These are phyloP conservation scores for Stagonosporopsis tanaceti DNA, from an alignment of 2,329 filamentous ascomycete genomes.

Conservation along the genomic window DNA sequence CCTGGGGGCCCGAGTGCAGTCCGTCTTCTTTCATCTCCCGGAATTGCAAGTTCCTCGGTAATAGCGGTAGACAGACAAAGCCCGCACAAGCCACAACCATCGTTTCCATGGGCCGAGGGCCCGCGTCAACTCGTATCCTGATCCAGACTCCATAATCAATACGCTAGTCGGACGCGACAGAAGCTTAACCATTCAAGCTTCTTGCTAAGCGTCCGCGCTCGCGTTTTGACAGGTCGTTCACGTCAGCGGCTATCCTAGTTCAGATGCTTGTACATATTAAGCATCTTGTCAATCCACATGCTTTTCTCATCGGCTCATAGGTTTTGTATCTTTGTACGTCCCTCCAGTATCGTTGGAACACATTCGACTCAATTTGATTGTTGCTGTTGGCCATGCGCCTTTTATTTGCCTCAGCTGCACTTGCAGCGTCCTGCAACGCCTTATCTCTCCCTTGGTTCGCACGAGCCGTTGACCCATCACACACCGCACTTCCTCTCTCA, in stretches of 20 bases:
- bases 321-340: background rate
- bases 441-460: constrained; percentile 8
- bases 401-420: constrained; percentile 2
- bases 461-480: background rate
- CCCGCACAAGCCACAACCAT: background rate
- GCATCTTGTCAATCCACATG: background rate
- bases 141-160: background rate
- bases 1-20: too few relatives aligned
- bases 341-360: background rate
- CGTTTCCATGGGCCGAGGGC: background rate
- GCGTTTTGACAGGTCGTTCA: background rate
- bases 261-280: background rate
- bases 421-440: constrained; percentile 11
- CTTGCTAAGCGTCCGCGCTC: background rate
- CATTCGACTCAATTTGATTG: background rate
- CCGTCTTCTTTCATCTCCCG: background rate
- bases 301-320: background rate
- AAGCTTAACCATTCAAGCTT: background rate
- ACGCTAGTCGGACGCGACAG: background rate
- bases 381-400: constrained; percentile 1
- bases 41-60: background rate
- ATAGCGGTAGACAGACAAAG: background rate
- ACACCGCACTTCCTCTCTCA: constrained; percentile 2
- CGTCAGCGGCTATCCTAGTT: background rate
- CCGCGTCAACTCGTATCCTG: background rate